Conservation (phyloP, 2,329 filamentous ascomycete genomes). For the Triangularia setosa region DNA sequence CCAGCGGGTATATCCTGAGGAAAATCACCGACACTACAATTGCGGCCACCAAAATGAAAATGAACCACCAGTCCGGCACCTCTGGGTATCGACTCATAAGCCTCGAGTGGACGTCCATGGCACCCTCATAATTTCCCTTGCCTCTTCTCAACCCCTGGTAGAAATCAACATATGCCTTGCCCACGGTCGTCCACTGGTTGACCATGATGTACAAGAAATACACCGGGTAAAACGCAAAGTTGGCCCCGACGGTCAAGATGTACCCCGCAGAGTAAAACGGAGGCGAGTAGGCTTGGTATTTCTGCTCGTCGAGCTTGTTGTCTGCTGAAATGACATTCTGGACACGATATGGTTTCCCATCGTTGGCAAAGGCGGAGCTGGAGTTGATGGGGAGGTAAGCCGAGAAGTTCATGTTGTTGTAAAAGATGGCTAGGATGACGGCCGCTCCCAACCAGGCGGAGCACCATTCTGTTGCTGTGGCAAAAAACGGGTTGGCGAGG, state of each 20-base stretch:
- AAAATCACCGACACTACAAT: conserved; percentile 32
- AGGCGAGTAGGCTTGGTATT: conserved; percentile 42
- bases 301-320: conserved; percentile 36
- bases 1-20: conserved; percentile 31
- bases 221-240: conserved; percentile 43
- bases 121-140: conserved; percentile 39
- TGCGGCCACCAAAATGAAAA: conserved; percentile 34
- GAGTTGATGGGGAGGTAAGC: conserved; percentile 48
- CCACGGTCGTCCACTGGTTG: conserved; percentile 39
- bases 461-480: conserved; percentile 35
- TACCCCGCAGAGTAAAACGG: conserved; percentile 43
- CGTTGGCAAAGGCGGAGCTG: conserved; percentile 43
- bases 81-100: conserved; percentile 43
- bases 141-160: conserved; percentile 37
- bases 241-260: conserved; percentile 39
- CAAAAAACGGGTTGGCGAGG: conserved; percentile 39
- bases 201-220: conserved; percentile 42
- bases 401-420: conserved; percentile 41
- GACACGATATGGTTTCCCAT: conserved; percentile 39
- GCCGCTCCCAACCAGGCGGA: conserved; percentile 34
- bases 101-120: conserved; percentile 40
- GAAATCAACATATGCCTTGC: conserved; percentile 37
- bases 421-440: conserved; percentile 41
- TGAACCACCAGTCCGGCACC: conserved; percentile 49
- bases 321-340: conserved; percentile 34